Evolutionary conservation across 1,139 yeast species (phyloP).

Genomic region (Debaryomyces psychrophilus): DNA sequence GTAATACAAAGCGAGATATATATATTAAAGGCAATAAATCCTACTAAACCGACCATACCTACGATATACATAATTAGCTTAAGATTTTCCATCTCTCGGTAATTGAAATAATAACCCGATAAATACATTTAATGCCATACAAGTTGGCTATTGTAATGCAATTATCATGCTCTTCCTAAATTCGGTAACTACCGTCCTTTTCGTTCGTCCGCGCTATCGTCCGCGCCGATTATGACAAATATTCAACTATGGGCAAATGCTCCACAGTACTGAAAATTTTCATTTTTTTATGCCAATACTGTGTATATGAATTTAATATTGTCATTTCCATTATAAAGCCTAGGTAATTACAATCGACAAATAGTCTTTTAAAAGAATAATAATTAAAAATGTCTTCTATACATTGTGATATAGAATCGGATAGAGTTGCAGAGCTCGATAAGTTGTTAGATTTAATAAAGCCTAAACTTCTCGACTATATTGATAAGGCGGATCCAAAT

Average conservation of each 20-base stretch:
- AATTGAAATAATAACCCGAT: too few relatives aligned
- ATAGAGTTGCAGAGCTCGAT: conserved; percentile 45
- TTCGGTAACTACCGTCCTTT: neutral
- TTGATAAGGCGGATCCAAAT: conserved; percentile 38
- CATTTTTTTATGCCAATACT: neutral
- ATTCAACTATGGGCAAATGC: neutral
- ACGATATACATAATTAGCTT: too few relatives aligned
- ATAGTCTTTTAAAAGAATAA: neutral
- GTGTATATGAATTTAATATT: neutral
- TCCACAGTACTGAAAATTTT: conserved; percentile 3
- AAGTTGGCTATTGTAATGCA: neutral
- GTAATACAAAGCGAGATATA: neutral
- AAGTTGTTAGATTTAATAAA: conserved; percentile 34
- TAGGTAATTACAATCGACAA: neutral
- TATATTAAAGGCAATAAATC: neutral
- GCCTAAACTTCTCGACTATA: conserved; percentile 42
- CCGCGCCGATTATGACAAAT: conserved; percentile 1
- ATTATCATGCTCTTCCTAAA: neutral
- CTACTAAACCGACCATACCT: too few relatives aligned
- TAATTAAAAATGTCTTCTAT: conserved; percentile 11
- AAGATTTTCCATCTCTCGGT: too few relatives aligned
- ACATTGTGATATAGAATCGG: conserved; percentile 30
- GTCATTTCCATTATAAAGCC: neutral
- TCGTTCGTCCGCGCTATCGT: neutral
- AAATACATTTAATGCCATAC: too few relatives aligned